Percentiles rank a stretch among this genome's conserved stretches.
These are phyloP conservation scores for Bombardia bombarda DNA, from an alignment of 495 filamentous ascomycete genomes.

Conservation along the genomic window DNA sequence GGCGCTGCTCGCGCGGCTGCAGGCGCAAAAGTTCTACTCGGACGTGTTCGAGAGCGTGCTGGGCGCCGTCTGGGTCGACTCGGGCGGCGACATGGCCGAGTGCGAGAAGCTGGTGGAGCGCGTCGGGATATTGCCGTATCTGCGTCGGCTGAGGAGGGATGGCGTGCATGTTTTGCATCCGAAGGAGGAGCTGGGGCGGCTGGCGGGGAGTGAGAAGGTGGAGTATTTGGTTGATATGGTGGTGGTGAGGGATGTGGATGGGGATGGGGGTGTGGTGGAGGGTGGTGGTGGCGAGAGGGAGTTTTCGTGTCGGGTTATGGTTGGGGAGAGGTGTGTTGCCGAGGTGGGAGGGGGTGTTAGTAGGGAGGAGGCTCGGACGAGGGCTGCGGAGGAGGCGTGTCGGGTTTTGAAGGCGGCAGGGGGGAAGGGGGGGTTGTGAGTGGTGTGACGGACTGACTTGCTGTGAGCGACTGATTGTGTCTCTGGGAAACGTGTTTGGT, in stretches of 20 bases:
- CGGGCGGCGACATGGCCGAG: constrained; percentile 47
- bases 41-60: constrained; percentile 78
- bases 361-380: constrained; percentile 48
- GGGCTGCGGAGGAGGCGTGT: constrained; percentile 46
- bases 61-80: constrained; percentile 83
- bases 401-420: constrained; percentile 10
- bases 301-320: constrained; percentile 40
- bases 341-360: constrained; percentile 38
- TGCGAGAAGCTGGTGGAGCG: constrained; percentile 53
- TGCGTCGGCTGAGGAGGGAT: constrained; percentile 53
- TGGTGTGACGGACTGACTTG: too few relatives aligned
- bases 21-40: constrained; percentile 73
- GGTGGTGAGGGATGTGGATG: background rate
- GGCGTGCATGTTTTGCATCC: constrained; percentile 63
- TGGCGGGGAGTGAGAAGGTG: constrained; percentile 45
- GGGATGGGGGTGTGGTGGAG: background rate
- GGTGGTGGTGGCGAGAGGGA: constrained; percentile 14
- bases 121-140: constrained; percentile 55
- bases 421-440: background rate
- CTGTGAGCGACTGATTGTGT: too few relatives aligned
- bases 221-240: constrained; percentile 33
- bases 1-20: constrained; percentile 55
- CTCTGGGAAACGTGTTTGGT: too few relatives aligned
- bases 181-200: constrained; percentile 56
- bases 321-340: constrained; percentile 42